These are phyloP conservation scores for Symbiodinium natans DNA, from an alignment of 73 alveolate species.

Conservation along the genomic window DNA sequence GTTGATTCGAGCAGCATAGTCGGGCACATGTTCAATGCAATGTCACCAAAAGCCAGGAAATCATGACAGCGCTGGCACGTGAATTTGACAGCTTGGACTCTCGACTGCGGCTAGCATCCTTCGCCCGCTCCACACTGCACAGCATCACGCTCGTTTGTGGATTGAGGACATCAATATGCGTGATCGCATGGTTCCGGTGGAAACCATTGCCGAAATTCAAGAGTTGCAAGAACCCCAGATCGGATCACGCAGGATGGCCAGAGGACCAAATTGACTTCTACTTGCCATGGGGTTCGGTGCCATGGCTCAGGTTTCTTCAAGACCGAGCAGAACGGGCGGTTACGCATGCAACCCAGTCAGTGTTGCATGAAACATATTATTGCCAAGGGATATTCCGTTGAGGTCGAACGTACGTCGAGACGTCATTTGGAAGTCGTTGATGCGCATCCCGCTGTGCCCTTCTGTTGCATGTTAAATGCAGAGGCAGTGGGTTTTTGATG, in stretches of 20 bases:
- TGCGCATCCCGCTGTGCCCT: conserved; percentile 43
- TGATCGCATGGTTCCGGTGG: conserved; percentile 26
- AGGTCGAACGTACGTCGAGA: conserved; percentile 25
- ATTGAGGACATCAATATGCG: conserved; percentile 7
- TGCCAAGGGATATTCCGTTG: not conserved
- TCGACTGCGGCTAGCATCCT: too few relatives aligned
- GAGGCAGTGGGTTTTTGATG: not conserved
- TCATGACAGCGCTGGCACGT: too few relatives aligned
- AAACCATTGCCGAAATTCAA: conserved; percentile 11
- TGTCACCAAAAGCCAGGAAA: too few relatives aligned
- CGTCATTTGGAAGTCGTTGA: conserved; percentile 35
- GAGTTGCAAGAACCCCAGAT: not conserved
- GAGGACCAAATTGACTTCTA: too few relatives aligned
- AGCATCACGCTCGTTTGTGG: too few relatives aligned
- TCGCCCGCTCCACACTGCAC: too few relatives aligned
- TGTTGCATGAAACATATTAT: not conserved
- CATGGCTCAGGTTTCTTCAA: not conserved
- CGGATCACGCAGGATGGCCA: not conserved
- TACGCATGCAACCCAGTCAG: not conserved
- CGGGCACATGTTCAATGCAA: too few relatives aligned
- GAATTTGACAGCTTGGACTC: too few relatives aligned
- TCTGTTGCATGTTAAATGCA: not conserved
- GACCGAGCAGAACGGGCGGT: conserved; percentile 3
- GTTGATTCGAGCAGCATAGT: too few relatives aligned
- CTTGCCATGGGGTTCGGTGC: too few relatives aligned